Percentiles rank a stretch among this genome's conserved stretches.
Evolutionary conservation across 306 rosid species (phyloP).

Genomic region (Medicago arabica): DNA sequence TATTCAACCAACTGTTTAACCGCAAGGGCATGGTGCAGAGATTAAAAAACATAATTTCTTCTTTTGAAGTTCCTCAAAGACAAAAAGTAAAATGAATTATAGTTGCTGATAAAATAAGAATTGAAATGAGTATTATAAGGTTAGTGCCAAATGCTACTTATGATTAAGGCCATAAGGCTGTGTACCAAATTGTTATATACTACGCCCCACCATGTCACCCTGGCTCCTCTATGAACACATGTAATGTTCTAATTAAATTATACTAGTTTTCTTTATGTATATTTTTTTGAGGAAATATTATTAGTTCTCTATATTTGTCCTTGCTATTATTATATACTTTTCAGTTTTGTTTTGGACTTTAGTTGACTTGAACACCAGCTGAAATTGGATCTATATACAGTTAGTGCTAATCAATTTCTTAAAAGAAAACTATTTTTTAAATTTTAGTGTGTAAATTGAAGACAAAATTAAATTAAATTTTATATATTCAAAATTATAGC

Average conservation of each 20-base stretch:
- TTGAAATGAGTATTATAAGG: too few species aligned
- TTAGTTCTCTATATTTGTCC: constrained; percentile 5
- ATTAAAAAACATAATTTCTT: neutral
- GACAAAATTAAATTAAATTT: too few species aligned
- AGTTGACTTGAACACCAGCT: neutral
- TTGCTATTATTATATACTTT: neutral
- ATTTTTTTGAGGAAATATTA: neutral
- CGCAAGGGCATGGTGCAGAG: neutral
- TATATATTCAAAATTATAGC: neutral
- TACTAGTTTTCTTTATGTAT: neutral
- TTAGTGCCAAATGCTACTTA: neutral
- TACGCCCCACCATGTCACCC: neutral
- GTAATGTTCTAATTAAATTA: constrained; percentile 24
- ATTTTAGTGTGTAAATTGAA: too few species aligned
- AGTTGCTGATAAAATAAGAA: too few species aligned
- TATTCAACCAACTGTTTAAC: constrained; percentile 1
- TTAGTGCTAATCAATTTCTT: neutral
- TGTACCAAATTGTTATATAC: constrained; percentile 1
- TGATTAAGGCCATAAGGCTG: neutral
- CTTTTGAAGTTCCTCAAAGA: neutral
- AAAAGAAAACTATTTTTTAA: too few species aligned
- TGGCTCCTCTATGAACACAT: constrained; percentile 29
- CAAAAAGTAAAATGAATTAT: too few species aligned
- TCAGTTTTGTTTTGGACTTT: constrained; percentile 31
- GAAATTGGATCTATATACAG: neutral